Conservation (phyloP, 129 eudicot genomes). For the Centella asiatica region DNA sequence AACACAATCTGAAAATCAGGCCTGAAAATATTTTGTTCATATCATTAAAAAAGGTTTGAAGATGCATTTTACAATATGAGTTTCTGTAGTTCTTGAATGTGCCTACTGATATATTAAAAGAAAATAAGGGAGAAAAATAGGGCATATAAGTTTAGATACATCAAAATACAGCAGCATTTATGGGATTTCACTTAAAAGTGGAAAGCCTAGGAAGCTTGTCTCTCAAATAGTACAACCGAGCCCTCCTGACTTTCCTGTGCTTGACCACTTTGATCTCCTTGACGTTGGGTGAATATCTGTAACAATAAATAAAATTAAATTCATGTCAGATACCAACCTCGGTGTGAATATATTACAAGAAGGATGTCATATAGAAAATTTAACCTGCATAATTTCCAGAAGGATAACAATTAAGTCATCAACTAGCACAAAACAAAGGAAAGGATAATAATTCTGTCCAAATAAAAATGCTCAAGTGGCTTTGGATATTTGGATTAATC, state of each 20-base stretch:
- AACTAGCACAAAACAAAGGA: too few species aligned
- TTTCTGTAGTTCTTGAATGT: neutral
- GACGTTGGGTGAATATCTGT: slow-evolving; percentile 79
- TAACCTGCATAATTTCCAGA: too few species aligned
- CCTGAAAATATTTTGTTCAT: too few species aligned
- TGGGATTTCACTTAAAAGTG: slow-evolving; percentile 51
- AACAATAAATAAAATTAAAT: neutral
- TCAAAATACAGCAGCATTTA: neutral
- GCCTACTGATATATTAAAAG: neutral
- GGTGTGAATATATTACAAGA: too few species aligned
- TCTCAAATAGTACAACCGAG: slow-evolving; percentile 76
- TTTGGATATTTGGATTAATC: too few species aligned
- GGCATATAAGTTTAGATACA: slow-evolving; percentile 1
- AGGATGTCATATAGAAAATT: too few species aligned
- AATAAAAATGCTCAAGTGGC: too few species aligned
- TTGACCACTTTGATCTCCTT: slow-evolving; percentile 70
- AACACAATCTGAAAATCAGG: too few species aligned
- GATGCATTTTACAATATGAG: neutral
- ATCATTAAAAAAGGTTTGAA: neutral
- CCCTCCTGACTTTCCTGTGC: slow-evolving; percentile 88
- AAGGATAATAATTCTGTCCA: too few species aligned
- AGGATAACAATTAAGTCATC: too few species aligned
- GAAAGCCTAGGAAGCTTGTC: slow-evolving; percentile 95
- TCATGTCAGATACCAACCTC: slow-evolving; percentile 3
- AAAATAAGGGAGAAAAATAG: neutral